Evolutionary conservation across 2,329 filamentous ascomycete species (phyloP), one percentile per base, ranked within the genome.

Genomic region (Penicillium sp.): DNA sequence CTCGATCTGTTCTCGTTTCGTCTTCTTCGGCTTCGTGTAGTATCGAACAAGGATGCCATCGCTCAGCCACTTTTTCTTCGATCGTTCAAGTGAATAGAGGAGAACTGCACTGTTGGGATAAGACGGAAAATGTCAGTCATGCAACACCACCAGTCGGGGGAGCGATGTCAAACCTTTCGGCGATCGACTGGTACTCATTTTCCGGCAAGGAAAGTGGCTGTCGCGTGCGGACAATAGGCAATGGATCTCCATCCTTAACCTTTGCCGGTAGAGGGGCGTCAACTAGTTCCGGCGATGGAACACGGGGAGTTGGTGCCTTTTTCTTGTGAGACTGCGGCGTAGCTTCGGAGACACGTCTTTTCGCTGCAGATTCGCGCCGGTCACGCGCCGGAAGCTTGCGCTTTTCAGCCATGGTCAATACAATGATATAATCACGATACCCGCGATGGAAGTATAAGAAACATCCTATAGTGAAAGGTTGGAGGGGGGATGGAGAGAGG

Each of bases 101-200:
- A 83, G 70, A 24, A 83, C 76, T 51, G 75, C 77, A 64, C 80
- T 79, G 37, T 50, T 46, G 15, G 31, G 19, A 24, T 7, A 15
- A n/a, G 45, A 37, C 24, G 24, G 34, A 21, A 13, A 28, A 13
- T n/a, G 56, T 61, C 45, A 66, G 60, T 54, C 38, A 21, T 37
- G 13, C 7, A 24, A 31, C 4, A 21, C 37, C 29, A 48, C 15
- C 24, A 35, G 31, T 24, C 42, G 2, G n/a, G 2, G n/a, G 22
- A 7, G 29, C 13, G n/a, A 31, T 21, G n/a, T 49, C 62, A 53
- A 52, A 75, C 74, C 74, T 80, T 61, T 81, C 76, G 22, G 77
- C 76, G 49, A 82, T 75, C 33, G 75, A 77, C 65, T 82, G 80
- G 60, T 80, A 83, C 49, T 81, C 78, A 47, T 71, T 68, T 33